Conservation (phyloP, 106 monocot genomes). For the Phalaenopsis equestris region DNA sequence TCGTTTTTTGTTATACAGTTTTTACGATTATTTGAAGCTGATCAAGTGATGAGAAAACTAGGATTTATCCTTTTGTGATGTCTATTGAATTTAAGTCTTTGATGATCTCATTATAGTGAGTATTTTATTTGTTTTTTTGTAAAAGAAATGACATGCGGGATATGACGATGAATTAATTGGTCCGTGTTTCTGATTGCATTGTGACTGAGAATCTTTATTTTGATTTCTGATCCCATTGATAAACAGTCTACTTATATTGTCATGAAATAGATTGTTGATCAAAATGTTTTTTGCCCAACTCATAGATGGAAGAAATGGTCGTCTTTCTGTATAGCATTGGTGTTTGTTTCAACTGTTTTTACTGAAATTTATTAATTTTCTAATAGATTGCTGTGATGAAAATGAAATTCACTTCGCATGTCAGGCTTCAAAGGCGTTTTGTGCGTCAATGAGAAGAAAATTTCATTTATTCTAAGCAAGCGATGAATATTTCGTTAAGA, state of each 20-base stretch:
- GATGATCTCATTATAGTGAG: not conserved
- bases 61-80: not conserved
- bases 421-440: not conserved
- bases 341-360: no score
- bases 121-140: not conserved
- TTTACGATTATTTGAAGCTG: not conserved
- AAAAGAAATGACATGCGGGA: not conserved
- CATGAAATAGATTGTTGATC: no score
- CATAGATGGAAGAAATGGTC: no score
- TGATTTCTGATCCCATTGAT: not conserved
- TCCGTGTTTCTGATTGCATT: slow-evolving; percentile 1
- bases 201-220: not conserved
- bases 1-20: not conserved
- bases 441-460: not conserved
- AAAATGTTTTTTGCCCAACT: no score
- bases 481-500: no score
- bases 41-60: not conserved
- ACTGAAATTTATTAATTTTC: no score
- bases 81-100: not conserved
- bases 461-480: not conserved
- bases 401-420: not conserved
- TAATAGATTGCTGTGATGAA: not conserved
- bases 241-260: not conserved
- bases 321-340: no score
- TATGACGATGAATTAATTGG: not conserved